These are phyloP conservation scores for Cladosporium oxysporum DNA, from an alignment of 2,329 filamentous ascomycete genomes.

Conservation along the genomic window DNA sequence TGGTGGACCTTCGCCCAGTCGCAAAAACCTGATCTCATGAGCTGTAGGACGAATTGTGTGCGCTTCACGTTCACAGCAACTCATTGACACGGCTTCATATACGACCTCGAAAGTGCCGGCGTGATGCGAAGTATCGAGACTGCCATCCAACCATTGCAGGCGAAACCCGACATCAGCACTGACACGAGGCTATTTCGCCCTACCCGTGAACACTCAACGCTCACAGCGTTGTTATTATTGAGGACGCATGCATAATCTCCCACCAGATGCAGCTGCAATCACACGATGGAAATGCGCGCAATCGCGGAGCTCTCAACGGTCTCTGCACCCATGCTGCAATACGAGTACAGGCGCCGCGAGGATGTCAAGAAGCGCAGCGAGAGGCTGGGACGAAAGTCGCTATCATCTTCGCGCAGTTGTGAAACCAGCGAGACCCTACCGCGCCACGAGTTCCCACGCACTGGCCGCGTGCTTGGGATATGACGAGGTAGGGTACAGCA, in stretches of 20 bases:
- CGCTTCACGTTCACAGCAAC: too few relatives aligned
- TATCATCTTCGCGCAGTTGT: neutral
- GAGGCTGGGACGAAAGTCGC: slow-evolving; percentile 13
- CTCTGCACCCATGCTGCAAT: neutral
- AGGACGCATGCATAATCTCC: neutral
- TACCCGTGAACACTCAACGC: neutral
- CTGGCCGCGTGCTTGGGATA: neutral
- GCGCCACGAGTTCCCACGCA: slow-evolving; percentile 9
- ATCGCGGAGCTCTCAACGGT: neutral
- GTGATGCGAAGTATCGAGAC: neutral
- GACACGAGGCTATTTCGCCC: neutral
- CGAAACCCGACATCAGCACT: neutral
- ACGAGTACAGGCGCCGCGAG: neutral
- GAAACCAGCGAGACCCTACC: slow-evolving; percentile 8
- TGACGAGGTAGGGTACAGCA: neutral
- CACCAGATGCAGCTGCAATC: neutral
- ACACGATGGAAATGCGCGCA: neutral
- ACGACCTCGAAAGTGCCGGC: neutral
- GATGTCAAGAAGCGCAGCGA: slow-evolving; percentile 2
- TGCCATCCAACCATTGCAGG: neutral
- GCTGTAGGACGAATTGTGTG: neutral
- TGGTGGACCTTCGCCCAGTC: neutral
- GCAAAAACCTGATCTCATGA: neutral
- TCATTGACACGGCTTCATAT: too few relatives aligned
- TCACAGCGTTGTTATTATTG: neutral